These are phyloP conservation scores for Nothophytophthora sp. DNA, from an alignment of 352 stramenopile species.

Conservation along the genomic window DNA sequence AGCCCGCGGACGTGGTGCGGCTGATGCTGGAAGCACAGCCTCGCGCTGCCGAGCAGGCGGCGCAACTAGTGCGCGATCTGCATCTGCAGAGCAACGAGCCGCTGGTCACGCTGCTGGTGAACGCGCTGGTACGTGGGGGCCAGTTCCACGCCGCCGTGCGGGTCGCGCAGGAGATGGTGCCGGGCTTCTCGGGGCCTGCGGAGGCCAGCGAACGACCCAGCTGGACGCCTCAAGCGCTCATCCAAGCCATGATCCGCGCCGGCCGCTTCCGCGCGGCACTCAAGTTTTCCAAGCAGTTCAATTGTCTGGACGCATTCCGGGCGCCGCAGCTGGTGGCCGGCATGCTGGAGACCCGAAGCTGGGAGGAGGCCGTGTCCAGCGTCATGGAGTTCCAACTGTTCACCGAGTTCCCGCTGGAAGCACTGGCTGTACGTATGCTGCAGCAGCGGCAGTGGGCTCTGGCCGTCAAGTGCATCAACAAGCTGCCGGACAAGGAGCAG, in stretches of 20 bases:
- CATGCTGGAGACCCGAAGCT: slow-evolving; percentile 70
- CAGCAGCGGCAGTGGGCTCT: slow-evolving; percentile 67
- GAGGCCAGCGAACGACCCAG: slow-evolving; percentile 26
- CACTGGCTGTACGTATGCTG: slow-evolving; percentile 66
- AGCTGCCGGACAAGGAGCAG: slow-evolving; percentile 49
- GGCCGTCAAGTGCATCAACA: slow-evolving; percentile 82
- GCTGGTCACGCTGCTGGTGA: slow-evolving; percentile 85
- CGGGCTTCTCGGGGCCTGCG: slow-evolving; percentile 62
- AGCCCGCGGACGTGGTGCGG: slow-evolving; percentile 77
- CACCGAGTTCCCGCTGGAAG: slow-evolving; percentile 66
- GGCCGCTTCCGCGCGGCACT: slow-evolving; percentile 72
- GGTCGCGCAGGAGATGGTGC: slow-evolving; percentile 81
- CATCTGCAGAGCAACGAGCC: slow-evolving; percentile 67
- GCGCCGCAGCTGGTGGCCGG: slow-evolving; percentile 55
- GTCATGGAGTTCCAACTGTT: slow-evolving; percentile 80
- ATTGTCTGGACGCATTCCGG: slow-evolving; percentile 72
- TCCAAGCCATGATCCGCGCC: slow-evolving; percentile 85
- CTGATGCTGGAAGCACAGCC: slow-evolving; percentile 68
- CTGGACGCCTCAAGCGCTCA: slow-evolving; percentile 79
- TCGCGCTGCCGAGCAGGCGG: slow-evolving; percentile 52
- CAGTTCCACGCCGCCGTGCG: slow-evolving; percentile 76
- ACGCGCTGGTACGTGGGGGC: slow-evolving; percentile 63
- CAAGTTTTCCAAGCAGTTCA: slow-evolving; percentile 83
- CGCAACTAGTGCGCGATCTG: slow-evolving; percentile 75
- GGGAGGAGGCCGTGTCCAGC: slow-evolving; percentile 71